phyloP scores from a whole-genome alignment of 495 filamentous ascomycete genomes.

The Rhypophila decipiens region DNA sequence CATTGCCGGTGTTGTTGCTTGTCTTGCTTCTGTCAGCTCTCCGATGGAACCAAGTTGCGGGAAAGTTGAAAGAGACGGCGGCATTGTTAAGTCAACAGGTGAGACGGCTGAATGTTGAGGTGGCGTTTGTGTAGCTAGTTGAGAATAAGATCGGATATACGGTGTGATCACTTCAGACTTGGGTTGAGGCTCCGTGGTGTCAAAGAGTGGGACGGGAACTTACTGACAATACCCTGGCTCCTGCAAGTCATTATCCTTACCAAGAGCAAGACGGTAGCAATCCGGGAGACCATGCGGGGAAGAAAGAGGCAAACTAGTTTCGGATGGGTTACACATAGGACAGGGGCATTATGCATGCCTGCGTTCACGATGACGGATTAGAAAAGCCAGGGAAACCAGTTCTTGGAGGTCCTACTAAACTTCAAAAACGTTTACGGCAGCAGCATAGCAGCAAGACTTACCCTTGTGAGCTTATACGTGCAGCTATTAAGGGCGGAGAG shows the following conservation, averaged over 20 bases:
- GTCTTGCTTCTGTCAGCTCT: slow-evolving; percentile 8
- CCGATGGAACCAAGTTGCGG: slow-evolving; percentile 6
- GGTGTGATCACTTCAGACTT: neutral
- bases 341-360: neutral
- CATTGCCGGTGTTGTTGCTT: slow-evolving; percentile 5
- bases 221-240: neutral
- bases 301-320: neutral
- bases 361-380: no score
- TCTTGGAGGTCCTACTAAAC: no score
- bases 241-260: neutral
- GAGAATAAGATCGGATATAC: slow-evolving; percentile 4
- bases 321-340: neutral
- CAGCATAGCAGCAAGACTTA: neutral
- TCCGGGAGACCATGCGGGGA: neutral
- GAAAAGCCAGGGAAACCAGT: no score
- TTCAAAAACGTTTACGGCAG: neutral
- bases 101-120: neutral
- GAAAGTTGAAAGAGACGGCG: slow-evolving; percentile 1
- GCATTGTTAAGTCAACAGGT: slow-evolving; percentile 1
- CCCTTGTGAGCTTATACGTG: neutral
- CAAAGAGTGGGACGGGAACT: slow-evolving; percentile 2
- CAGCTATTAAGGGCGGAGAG: neutral
- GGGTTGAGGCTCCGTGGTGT: slow-evolving; percentile 1
- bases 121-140: neutral
- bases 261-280: neutral